Conservation (phyloP, 306 rosid species). For the Luffa acutangula region DNA sequence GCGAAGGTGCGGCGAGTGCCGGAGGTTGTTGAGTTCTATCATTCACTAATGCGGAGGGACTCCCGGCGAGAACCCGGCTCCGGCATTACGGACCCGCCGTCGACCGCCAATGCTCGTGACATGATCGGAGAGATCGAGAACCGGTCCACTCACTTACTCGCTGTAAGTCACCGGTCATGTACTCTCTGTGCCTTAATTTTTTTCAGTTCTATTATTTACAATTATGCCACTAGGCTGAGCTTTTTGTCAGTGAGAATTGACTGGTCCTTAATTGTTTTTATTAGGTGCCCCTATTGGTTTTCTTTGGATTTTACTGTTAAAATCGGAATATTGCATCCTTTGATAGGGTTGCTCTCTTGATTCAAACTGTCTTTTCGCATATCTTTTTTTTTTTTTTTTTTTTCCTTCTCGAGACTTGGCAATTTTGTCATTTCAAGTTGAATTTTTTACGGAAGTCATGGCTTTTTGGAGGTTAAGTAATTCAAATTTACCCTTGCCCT, state of each 20-base stretch:
- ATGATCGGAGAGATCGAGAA: slow-evolving; percentile 99
- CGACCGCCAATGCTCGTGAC: slow-evolving; percentile 72
- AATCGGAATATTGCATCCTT: slow-evolving; percentile 11
- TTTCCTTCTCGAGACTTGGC: not conserved
- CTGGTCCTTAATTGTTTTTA: slow-evolving; percentile 13
- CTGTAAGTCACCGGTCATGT: slow-evolving; percentile 49
- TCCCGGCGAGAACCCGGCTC: slow-evolving; percentile 50
- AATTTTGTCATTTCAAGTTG: not conserved
- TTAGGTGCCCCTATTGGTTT: slow-evolving; percentile 13
- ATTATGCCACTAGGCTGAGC: slow-evolving; percentile 28
- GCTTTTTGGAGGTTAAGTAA: not conserved
- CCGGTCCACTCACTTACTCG: slow-evolving; percentile 80
- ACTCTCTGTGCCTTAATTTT: not conserved
- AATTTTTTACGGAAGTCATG: not conserved
- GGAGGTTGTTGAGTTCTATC: slow-evolving; percentile 96
- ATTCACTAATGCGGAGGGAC: slow-evolving; percentile 88
- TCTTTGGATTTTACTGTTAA: slow-evolving; percentile 19
- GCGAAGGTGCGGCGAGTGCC: slow-evolving; percentile 75
- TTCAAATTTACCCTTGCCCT: not conserved
- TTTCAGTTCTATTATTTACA: slow-evolving; percentile 16
- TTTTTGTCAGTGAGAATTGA: slow-evolving; percentile 31
- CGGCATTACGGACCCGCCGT: slow-evolving; percentile 32
- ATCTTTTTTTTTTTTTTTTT: not conserved
- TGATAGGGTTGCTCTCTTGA: slow-evolving; percentile 33
- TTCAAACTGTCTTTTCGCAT: not conserved